These are phyloP conservation scores for Nemania bipapillata DNA, from an alignment of 2,329 filamentous ascomycete genomes.

Conservation along the genomic window DNA sequence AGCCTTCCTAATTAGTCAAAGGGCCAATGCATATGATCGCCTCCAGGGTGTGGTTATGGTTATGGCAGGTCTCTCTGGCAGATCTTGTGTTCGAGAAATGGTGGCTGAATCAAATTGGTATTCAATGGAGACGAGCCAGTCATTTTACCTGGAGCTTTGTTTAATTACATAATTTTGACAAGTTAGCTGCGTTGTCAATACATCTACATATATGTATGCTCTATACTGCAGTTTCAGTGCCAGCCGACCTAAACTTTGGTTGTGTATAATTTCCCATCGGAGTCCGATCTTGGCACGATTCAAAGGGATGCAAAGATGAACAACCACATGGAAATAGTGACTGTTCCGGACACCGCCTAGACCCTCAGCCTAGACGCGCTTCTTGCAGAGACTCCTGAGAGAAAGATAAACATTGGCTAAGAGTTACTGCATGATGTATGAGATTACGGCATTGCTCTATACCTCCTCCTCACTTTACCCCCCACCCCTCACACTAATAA, in stretches of 20 bases:
- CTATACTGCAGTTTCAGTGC: not conserved
- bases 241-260: not conserved
- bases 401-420: not conserved
- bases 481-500: not conserved
- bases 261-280: not conserved
- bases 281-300: not conserved
- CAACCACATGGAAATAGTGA: not conserved
- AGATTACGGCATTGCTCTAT: not conserved
- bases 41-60: not conserved
- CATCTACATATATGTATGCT: slow-evolving; percentile 3
- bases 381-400: not conserved
- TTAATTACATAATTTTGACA: slow-evolving; percentile 15
- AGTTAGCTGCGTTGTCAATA: not conserved
- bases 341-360: not conserved
- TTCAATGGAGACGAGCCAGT: slow-evolving; percentile 10
- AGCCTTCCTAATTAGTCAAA: slow-evolving; percentile 18
- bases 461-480: not conserved
- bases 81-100: slow-evolving; percentile 10
- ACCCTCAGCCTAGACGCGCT: not conserved
- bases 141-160: slow-evolving; percentile 6
- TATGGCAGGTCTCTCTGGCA: too few relatives aligned
- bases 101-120: slow-evolving; percentile 9
- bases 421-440: not conserved
- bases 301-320: not conserved
- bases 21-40: slow-evolving; percentile 23